Evolutionary conservation across 2,329 filamentous ascomycete species (phyloP), one percentile per base, ranked within the genome.

Genomic region (Arthrocladium fulminans): DNA sequence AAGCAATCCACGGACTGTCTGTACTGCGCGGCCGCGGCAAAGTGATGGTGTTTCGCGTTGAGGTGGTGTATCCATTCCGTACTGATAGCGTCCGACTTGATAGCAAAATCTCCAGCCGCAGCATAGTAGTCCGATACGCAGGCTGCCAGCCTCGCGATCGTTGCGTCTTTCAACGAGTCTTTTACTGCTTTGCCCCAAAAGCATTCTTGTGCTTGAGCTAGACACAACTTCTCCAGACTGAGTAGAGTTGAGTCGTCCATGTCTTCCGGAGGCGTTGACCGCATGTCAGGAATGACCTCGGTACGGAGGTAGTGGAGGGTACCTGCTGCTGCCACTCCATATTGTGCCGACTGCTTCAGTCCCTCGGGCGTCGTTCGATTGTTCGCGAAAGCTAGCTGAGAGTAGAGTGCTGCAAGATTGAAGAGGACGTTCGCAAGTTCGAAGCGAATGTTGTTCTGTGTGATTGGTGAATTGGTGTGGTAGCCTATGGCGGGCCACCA

Each of bases 131-230:
- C 92, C 2, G 87, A 94, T 3, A 97, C 88, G 52, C 88, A 81
- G 2, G 88, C 88, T 3, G 92, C 89, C 15, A 98, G 74, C 63
- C 94, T 92, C 2, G 92, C 86, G 53, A 98, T 94, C 0, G 84
- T 87, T 1, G 81, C 85, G 63, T 98, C 92, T 65, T 94, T 96
- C 68, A 95, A 81, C 20, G 83, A 82, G 63, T 96, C 90, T 71
- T 94, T 89, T 50, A 94, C 89, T 1, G 92, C 90, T 64, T 95
- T 97, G 58, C 92, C 85, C 92, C 92, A 98, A 67, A 92, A 97
- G 63, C 89, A 97, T 68, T 98, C 92, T 63, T 98, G 92, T 23
- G 85, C 89, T 64, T 98, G 88, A 1, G 89, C 90, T 8, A 98
- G 75, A 64, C 94, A 80, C 24, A 98, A 74, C 63, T 90, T 80